These are phyloP conservation scores for Calonectria honghensis DNA, from an alignment of 2,329 filamentous ascomycete species.

Conservation along the genomic window DNA sequence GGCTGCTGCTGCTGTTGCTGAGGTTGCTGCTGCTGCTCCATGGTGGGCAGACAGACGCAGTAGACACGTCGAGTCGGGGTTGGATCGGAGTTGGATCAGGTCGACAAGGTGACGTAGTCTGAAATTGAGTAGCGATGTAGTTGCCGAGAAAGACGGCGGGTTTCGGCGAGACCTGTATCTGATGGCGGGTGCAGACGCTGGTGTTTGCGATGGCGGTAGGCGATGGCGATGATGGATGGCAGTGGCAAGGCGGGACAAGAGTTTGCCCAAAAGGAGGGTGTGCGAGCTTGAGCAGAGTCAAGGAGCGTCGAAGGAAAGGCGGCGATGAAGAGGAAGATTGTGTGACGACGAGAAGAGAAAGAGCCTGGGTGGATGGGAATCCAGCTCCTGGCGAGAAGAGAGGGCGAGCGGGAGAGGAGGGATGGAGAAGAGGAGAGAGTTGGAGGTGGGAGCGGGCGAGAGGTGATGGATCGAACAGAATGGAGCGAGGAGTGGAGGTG, in stretches of 20 bases:
- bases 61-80: constrained; percentile 64
- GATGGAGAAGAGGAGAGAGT: constrained; percentile 49
- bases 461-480: constrained; percentile 48
- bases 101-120: constrained; percentile 48
- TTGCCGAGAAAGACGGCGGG: constrained; percentile 51
- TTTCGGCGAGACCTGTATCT: constrained; percentile 50
- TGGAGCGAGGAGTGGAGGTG: constrained; percentile 48
- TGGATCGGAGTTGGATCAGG: constrained; percentile 44
- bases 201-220: constrained; percentile 52
- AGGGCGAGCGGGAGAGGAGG: constrained; percentile 52
- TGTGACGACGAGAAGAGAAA: constrained; percentile 64
- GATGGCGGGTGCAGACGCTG: constrained; percentile 51
- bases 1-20: constrained; percentile 68
- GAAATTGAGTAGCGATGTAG: constrained; percentile 48
- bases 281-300: constrained; percentile 60
- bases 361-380: constrained; percentile 65
- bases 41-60: constrained; percentile 68
- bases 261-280: constrained; percentile 63
- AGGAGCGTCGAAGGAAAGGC: constrained; percentile 62
- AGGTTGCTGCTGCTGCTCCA: constrained; percentile 79
- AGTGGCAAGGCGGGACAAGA: constrained; percentile 58
- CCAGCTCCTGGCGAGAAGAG: constrained; percentile 59
- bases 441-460: constrained; percentile 47
- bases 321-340: constrained; percentile 60
- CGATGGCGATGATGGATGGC: constrained; percentile 55